phyloP scores from a whole-genome alignment of 2,329 filamentous ascomycete species.

The Talaromyces sp. region DNA sequence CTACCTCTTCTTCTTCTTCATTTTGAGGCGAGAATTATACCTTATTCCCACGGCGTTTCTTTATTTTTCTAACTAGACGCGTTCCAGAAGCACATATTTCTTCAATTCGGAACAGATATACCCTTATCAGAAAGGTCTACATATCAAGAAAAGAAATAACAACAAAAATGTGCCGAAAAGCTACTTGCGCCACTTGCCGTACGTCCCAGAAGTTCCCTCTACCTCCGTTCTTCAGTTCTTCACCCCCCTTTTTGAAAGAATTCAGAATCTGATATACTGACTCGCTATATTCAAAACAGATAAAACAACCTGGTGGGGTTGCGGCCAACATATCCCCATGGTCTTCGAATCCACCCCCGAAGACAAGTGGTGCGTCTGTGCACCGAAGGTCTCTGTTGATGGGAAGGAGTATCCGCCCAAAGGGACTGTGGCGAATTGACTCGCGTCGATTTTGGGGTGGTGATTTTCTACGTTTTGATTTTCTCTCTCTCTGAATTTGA shows the following conservation, averaged over 20 bases:
- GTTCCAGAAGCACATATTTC: background rate
- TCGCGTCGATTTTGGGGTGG: background rate
- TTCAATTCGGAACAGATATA: background rate
- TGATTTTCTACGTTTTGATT: background rate
- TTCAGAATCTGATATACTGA: background rate
- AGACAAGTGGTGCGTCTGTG: conserved; percentile 16
- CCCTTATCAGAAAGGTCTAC: no score
- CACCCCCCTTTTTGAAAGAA: background rate
- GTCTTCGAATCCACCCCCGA: conserved; percentile 17
- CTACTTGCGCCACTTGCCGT: conserved; percentile 19
- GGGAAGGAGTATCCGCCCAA: conserved; percentile 18
- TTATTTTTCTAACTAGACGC: background rate
- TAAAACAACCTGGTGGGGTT: conserved; percentile 19
- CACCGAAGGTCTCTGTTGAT: conserved; percentile 14
- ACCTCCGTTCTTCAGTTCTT: background rate
- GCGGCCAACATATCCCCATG: conserved; percentile 17
- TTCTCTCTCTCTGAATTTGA: no score
- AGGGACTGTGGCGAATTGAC: conserved; percentile 15
- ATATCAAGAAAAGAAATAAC: no score
- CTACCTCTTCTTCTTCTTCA: background rate
- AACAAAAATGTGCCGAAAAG: conserved; percentile 15
- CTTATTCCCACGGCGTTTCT: background rate
- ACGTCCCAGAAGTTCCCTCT: conserved; percentile 3
- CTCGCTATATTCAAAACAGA: no score
- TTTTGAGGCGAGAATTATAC: background rate